phyloP scores from a whole-genome alignment of 2,329 filamentous ascomycete genomes.

The Monilinia aucupariae region DNA sequence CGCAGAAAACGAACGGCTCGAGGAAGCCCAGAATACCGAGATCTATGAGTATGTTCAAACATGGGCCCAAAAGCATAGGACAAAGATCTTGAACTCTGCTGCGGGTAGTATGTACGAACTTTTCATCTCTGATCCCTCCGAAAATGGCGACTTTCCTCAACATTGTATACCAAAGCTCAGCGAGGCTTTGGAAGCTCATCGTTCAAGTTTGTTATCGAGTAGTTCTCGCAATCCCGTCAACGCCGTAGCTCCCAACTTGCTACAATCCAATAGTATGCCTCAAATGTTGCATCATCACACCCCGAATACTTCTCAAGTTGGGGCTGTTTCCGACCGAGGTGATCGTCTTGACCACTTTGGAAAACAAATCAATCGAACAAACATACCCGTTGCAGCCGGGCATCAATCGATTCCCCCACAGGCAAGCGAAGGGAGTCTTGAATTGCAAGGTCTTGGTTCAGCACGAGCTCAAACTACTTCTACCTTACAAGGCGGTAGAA shows the following conservation, averaged over 20 bases:
- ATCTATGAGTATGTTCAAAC: constrained; percentile 23
- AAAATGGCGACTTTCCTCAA: background rate
- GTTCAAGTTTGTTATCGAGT: background rate
- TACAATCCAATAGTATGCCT: background rate
- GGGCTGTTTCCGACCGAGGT: background rate
- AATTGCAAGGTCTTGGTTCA: background rate
- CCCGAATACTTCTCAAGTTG: background rate
- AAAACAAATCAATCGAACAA: background rate
- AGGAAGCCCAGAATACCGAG: background rate
- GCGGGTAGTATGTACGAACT: background rate
- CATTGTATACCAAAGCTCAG: background rate
- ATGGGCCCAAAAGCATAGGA: constrained; percentile 19
- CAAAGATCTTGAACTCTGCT: background rate
- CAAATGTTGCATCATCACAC: background rate
- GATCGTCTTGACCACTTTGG: background rate
- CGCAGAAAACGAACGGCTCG: constrained; percentile 13
- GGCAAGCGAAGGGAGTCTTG: background rate
- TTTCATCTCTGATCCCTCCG: constrained; percentile 1
- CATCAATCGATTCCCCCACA: background rate
- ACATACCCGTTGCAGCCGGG: background rate
- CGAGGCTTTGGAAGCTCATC: background rate
- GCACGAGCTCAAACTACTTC: background rate
- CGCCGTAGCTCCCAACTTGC: background rate
- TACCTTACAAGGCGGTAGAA: background rate
- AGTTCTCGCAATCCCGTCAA: background rate